Percentiles rank a stretch among this genome's conserved stretches.
These are phyloP conservation scores for Westerdykella aurantiaca DNA, from an alignment of 2,329 filamentous ascomycete species.

Conservation along the genomic window DNA sequence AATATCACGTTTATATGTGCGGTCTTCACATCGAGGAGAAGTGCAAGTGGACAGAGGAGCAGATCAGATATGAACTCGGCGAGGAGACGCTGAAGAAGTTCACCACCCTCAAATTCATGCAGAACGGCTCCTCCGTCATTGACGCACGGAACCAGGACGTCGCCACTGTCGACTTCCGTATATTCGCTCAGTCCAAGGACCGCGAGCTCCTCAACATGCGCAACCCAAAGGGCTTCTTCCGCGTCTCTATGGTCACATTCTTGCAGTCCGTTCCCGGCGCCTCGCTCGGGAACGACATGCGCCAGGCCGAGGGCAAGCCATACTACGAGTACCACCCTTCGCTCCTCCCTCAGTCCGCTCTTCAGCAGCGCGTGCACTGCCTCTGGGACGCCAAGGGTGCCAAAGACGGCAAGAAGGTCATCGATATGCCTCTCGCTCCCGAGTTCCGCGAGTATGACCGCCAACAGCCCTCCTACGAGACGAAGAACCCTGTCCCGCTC, in stretches of 20 bases:
- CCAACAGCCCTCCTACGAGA: conserved; percentile 31
- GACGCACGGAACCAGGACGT: conserved; percentile 43
- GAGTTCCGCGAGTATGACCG: conserved; percentile 16
- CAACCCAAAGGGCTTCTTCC: conserved; percentile 36
- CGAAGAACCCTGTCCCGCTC: conserved; percentile 20
- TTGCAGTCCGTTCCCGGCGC: conserved; percentile 41
- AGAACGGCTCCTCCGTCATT: conserved; percentile 36
- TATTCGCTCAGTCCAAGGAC: conserved; percentile 44
- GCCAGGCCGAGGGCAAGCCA: conserved; percentile 20
- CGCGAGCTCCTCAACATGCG: conserved; percentile 40
- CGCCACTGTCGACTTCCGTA: conserved; percentile 47
- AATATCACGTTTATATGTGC: conserved; percentile 42
- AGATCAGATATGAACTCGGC: conserved; percentile 36
- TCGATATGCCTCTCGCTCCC: conserved; percentile 16
- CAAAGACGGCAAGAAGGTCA: conserved; percentile 14
- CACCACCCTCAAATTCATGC: conserved; percentile 39
- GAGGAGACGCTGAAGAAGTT: conserved; percentile 28
- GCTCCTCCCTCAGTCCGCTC: conserved; percentile 23
- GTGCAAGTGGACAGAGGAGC: conserved; percentile 39
- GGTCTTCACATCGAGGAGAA: conserved; percentile 45
- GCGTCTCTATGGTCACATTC: conserved; percentile 38
- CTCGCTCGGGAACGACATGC: conserved; percentile 19
- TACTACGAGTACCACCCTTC: conserved; percentile 42
- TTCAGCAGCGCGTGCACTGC: conserved; percentile 25
- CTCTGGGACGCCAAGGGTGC: conserved; percentile 20